Conservation (phyloP, 129 eudicot genomes). For the Arctium minus region DNA sequence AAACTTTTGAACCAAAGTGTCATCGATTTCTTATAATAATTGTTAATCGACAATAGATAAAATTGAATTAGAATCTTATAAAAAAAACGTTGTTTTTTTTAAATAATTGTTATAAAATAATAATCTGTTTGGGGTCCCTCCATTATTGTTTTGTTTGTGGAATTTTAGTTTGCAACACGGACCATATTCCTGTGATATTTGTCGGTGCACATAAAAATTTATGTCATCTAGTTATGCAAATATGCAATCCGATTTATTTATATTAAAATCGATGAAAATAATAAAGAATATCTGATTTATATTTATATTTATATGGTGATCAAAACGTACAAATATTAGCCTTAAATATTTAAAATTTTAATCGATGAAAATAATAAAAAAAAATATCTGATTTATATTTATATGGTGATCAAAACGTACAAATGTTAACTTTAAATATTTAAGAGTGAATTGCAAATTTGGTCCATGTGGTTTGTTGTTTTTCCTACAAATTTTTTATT, state of each 20-base stretch:
- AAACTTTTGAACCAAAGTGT: not conserved
- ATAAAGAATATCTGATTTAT: not conserved
- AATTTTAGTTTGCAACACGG: not conserved
- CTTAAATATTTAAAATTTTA: not conserved
- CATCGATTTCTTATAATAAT: not conserved
- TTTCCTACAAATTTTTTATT: no score
- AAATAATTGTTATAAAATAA: not conserved
- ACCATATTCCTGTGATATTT: not conserved
- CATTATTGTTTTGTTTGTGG: slow-evolving; percentile 1
- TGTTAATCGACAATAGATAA: not conserved
- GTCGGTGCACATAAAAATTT: not conserved
- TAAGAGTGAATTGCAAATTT: no score
- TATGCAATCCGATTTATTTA: not conserved
- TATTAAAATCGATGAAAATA: not conserved
- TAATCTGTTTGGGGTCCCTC: not conserved
- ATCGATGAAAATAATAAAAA: not conserved
- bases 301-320: no score
- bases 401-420: no score
- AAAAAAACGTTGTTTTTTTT: not conserved
- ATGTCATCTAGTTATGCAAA: not conserved
- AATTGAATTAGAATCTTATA: not conserved
- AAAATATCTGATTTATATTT: not conserved
- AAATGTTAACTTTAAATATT: no score
- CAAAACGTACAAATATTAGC: no score
- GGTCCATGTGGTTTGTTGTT: no score